Conservation (phyloP, 805 yeast species). For the Lipomyces lipofer region DNA sequence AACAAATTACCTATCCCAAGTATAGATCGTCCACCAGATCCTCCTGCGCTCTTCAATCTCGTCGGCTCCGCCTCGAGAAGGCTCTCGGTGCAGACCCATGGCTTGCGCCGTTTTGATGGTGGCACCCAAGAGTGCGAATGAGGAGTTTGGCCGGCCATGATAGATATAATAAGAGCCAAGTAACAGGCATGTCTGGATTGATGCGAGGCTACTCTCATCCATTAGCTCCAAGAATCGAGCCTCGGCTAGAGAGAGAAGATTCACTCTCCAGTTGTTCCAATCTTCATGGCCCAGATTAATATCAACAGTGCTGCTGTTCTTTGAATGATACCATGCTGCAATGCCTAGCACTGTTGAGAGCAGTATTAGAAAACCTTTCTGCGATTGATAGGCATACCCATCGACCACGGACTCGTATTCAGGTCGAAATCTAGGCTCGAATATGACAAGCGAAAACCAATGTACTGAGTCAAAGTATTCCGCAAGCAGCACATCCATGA, state of each 20-base stretch:
- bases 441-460: constrained; percentile 17
- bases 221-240: constrained; percentile 8
- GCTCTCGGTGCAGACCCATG: constrained; percentile 18
- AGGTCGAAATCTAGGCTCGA: not conserved
- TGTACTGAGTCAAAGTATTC: constrained; percentile 21
- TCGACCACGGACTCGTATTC: not conserved
- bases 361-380: not conserved
- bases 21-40: not conserved
- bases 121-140: constrained; percentile 19
- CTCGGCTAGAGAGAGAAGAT: not conserved
- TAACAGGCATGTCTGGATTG: constrained; percentile 21
- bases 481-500: not conserved
- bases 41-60: not conserved
- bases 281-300: not conserved
- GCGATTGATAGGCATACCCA: not conserved
- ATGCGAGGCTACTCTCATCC: constrained; percentile 14
- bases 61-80: not conserved
- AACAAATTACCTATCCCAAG: not conserved
- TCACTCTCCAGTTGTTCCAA: constrained; percentile 1
- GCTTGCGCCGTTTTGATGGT: constrained; percentile 19
- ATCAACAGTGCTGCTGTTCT: not conserved
- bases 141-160: constrained; percentile 17
- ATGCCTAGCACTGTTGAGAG: not conserved
- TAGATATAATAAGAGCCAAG: constrained; percentile 12
- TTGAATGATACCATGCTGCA: not conserved